These are phyloP conservation scores for Eucalyptus curtisii DNA, from an alignment of 345 rosid genomes.

Conservation along the genomic window DNA sequence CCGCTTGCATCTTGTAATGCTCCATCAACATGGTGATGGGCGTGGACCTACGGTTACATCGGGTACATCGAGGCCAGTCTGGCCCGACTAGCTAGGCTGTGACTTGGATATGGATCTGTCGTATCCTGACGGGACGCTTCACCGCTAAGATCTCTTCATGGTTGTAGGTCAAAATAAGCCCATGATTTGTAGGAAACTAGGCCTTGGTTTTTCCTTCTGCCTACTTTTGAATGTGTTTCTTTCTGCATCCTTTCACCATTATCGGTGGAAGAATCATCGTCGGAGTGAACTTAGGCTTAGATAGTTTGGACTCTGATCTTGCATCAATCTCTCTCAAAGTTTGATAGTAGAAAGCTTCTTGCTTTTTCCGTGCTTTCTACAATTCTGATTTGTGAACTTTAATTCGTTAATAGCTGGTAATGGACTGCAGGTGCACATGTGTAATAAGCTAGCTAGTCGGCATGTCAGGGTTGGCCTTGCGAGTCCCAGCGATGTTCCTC, in stretches of 20 bases:
- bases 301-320: background rate
- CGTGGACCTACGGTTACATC: background rate
- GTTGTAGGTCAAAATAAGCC: background rate
- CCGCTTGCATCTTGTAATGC: background rate
- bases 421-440: slow-evolving; percentile 59
- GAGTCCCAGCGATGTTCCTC: slow-evolving; percentile 50
- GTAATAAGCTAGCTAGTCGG: slow-evolving; percentile 77
- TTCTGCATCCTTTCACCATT: background rate
- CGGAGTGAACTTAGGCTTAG: background rate
- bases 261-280: background rate
- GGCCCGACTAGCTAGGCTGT: background rate
- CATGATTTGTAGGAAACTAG: background rate
- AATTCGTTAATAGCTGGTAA: background rate
- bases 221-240: background rate
- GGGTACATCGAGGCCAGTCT: background rate
- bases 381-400: background rate
- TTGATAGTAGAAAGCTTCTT: background rate
- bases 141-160: background rate
- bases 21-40: background rate
- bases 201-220: background rate
- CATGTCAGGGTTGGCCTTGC: slow-evolving; percentile 77
- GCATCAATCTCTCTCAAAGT: background rate
- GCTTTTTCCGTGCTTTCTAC: background rate
- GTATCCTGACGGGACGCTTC: background rate
- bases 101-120: background rate